phyloP scores from a whole-genome alignment of 1,284 basidiomycete genomes.

The Microbotryum lychnidis-dioicae region DNA sequence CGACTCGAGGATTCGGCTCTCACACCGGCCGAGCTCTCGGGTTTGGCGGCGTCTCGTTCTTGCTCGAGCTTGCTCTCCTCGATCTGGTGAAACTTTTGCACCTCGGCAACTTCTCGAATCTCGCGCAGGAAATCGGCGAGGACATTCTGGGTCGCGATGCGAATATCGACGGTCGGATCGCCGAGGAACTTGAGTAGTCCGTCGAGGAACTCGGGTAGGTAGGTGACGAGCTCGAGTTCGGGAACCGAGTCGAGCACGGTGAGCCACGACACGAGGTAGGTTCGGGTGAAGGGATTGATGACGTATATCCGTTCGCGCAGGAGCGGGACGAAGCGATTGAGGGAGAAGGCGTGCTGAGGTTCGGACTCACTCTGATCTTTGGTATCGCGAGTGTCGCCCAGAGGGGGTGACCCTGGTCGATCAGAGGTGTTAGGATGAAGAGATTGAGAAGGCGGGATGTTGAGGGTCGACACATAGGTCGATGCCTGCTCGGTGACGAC shows the following conservation, averaged over 20 bases:
- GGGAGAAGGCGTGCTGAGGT: slow-evolving; percentile 64
- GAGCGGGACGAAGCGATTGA: slow-evolving; percentile 89
- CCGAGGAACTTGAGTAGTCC: slow-evolving; percentile 89
- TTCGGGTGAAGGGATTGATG: slow-evolving; percentile 88
- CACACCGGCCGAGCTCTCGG: slow-evolving; percentile 4
- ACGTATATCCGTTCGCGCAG: slow-evolving; percentile 90
- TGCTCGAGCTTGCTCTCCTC: slow-evolving; percentile 40
- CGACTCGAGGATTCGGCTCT: not conserved
- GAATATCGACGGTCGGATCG: slow-evolving; percentile 89
- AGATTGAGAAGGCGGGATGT: slow-evolving; percentile 2
- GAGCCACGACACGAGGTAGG: slow-evolving; percentile 95
- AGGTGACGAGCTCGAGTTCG: slow-evolving; percentile 87
- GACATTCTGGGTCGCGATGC: slow-evolving; percentile 81
- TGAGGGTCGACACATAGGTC: slow-evolving; percentile 65
- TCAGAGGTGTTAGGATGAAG: not conserved
- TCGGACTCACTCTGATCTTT: slow-evolving; percentile 3
- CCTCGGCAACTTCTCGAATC: slow-evolving; percentile 67
- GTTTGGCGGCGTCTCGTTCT: slow-evolving; percentile 39
- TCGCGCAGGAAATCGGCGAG: slow-evolving; percentile 89
- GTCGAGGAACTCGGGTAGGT: slow-evolving; percentile 89
- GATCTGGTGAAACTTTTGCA: slow-evolving; percentile 33
- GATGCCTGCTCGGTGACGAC: slow-evolving; percentile 96
- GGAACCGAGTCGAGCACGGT: slow-evolving; percentile 93
- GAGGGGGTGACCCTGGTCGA: slow-evolving; percentile 3
- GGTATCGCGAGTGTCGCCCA: not conserved